Percentiles rank a stretch among this genome's conserved stretches.
phyloP scores from a whole-genome alignment of 2,329 filamentous ascomycete species.

The Fusarium drepaniforme region DNA sequence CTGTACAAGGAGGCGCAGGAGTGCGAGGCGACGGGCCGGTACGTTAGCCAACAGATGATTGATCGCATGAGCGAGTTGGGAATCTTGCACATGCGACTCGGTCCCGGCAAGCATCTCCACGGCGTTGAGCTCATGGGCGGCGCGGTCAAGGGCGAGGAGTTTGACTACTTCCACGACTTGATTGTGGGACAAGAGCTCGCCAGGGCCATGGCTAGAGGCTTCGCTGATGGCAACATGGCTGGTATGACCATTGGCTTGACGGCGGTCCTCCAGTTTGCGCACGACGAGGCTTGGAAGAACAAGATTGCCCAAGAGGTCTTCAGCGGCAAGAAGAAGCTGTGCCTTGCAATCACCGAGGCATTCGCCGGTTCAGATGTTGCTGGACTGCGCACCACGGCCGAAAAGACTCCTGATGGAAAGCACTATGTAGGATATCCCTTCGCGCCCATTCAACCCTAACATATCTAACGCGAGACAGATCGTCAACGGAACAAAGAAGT shows the following conservation, averaged over 20 bases:
- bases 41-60: conserved; percentile 79
- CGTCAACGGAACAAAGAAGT: conserved; percentile 83
- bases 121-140: conserved; percentile 77
- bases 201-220: conserved; percentile 79
- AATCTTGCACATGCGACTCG: conserved; percentile 84
- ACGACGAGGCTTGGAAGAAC: conserved; percentile 74
- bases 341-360: conserved; percentile 87
- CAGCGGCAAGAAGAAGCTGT: conserved; percentile 88
- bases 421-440: conserved; percentile 67
- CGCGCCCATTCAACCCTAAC: not conserved
- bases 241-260: conserved; percentile 88
- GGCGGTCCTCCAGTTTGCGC: conserved; percentile 83
- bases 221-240: conserved; percentile 88
- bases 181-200: conserved; percentile 80
- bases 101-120: conserved; percentile 85
- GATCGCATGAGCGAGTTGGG: conserved; percentile 81
- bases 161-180: conserved; percentile 89
- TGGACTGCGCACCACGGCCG: conserved; percentile 81
- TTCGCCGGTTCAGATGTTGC: conserved; percentile 87
- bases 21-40: conserved; percentile 79
- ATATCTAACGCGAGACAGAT: conserved; percentile 50
- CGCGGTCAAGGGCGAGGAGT: conserved; percentile 80
- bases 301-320: conserved; percentile 79
- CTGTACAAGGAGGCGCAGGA: conserved; percentile 80
- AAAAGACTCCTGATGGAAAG: conserved; percentile 80